These are phyloP conservation scores for Populus euphratica DNA, from an alignment of 345 rosid genomes.

Conservation along the genomic window DNA sequence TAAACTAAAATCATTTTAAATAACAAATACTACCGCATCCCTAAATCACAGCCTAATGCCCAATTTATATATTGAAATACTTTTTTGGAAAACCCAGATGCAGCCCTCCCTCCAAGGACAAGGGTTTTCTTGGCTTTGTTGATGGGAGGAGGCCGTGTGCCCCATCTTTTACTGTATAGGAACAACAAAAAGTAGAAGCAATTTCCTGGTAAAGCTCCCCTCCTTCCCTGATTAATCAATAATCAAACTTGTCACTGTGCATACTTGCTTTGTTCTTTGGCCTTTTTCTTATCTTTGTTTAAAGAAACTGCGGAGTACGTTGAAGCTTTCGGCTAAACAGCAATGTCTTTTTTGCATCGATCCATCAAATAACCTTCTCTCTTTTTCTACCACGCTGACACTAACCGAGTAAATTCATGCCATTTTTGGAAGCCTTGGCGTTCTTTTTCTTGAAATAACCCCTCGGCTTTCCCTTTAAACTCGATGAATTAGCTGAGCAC, in stretches of 20 bases:
- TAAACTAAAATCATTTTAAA: too few relatives aligned
- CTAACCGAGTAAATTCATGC: not conserved
- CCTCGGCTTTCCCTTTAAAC: not conserved
- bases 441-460: not conserved
- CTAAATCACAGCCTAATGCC: too few relatives aligned
- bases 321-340: slow-evolving; percentile 17
- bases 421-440: slow-evolving; percentile 5
- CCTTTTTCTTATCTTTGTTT: not conserved
- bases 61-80: too few relatives aligned
- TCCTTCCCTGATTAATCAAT: not conserved
- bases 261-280: not conserved
- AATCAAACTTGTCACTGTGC: not conserved
- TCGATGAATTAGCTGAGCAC: not conserved
- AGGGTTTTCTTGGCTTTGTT: not conserved
- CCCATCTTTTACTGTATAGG: not conserved
- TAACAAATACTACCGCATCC: too few relatives aligned
- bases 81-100: too few relatives aligned
- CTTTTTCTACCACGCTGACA: not conserved
- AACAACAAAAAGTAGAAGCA: not conserved
- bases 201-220: not conserved
- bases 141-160: not conserved
- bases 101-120: too few relatives aligned
- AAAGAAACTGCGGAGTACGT: not conserved
- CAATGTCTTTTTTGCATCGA: not conserved
- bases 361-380: not conserved